phyloP scores from a whole-genome alignment of 495 filamentous ascomycete genomes.

The Jackrogersella multiformis region DNA sequence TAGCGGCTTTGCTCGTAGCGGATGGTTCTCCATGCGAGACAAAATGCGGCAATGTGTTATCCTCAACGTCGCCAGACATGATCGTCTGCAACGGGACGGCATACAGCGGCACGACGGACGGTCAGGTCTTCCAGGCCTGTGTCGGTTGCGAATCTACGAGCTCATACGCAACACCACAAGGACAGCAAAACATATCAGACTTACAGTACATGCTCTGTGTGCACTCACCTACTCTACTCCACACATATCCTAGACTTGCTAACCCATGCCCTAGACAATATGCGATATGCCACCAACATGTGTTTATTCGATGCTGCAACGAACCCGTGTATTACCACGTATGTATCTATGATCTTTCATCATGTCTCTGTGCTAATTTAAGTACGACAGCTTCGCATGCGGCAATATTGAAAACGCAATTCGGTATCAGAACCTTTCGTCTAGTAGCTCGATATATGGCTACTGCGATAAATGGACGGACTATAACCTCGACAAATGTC shows the following conservation, averaged over 20 bases:
- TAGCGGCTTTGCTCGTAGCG: constrained; percentile 47
- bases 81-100: constrained; percentile 49
- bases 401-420: constrained; percentile 48
- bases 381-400: constrained; percentile 53
- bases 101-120: constrained; percentile 39
- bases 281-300: constrained; percentile 51
- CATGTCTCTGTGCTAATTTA: constrained; percentile 21
- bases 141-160: constrained; percentile 55
- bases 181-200: constrained; percentile 45
- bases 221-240: constrained; percentile 16
- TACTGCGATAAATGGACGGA: constrained; percentile 55
- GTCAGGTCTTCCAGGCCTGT: constrained; percentile 54
- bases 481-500: constrained; percentile 47
- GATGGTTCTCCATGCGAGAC: constrained; percentile 53
- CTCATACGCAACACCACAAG: constrained; percentile 40
- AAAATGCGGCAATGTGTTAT: constrained; percentile 56
- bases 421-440: constrained; percentile 49
- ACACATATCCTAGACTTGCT: not conserved
- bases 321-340: constrained; percentile 56
- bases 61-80: constrained; percentile 49
- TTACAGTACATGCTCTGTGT: constrained; percentile 54
- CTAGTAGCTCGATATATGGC: constrained; percentile 45
- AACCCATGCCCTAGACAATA: constrained; percentile 50
- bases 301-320: constrained; percentile 50
- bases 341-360: constrained; percentile 22